Percentiles rank a stretch among this genome's conserved stretches.
Conservation (phyloP, 805 yeast genomes). For the Scheffersomyces spartinae region DNA sequence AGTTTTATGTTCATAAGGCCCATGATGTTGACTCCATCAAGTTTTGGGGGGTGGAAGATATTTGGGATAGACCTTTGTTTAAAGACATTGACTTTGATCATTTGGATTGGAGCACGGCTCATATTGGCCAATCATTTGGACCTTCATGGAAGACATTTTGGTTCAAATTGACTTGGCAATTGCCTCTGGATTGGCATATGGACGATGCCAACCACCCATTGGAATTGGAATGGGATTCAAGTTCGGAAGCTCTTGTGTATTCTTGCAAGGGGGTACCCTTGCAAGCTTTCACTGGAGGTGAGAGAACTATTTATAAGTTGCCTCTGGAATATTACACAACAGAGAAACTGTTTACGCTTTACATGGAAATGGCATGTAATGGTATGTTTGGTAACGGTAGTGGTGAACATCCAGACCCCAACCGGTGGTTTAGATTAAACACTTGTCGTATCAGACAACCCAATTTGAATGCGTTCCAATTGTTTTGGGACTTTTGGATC, state of each 20-base stretch:
- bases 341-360: constrained; percentile 50
- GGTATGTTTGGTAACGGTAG: constrained; percentile 79
- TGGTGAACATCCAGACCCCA: constrained; percentile 55
- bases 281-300: constrained; percentile 81
- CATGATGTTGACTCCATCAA: constrained; percentile 39
- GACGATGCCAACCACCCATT: constrained; percentile 35
- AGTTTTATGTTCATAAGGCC: constrained; percentile 63
- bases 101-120: constrained; percentile 42
- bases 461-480: constrained; percentile 65
- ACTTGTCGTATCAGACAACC: constrained; percentile 76
- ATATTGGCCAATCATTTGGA: constrained; percentile 68
- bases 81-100: constrained; percentile 34
- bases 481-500: constrained; percentile 76
- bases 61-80: constrained; percentile 13
- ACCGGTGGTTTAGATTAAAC: constrained; percentile 56
- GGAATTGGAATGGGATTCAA: constrained; percentile 73
- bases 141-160: constrained; percentile 98
- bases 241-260: constrained; percentile 78
- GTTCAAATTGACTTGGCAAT: constrained; percentile 59
- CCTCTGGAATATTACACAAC: constrained; percentile 43
- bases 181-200: constrained; percentile 50
- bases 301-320: constrained; percentile 61
- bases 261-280: constrained; percentile 52
- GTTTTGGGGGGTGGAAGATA: constrained; percentile 67
- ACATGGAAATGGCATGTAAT: constrained; percentile 84